phyloP scores from a whole-genome alignment of 176 grass and related monocot species.

The Carex scoparia region DNA sequence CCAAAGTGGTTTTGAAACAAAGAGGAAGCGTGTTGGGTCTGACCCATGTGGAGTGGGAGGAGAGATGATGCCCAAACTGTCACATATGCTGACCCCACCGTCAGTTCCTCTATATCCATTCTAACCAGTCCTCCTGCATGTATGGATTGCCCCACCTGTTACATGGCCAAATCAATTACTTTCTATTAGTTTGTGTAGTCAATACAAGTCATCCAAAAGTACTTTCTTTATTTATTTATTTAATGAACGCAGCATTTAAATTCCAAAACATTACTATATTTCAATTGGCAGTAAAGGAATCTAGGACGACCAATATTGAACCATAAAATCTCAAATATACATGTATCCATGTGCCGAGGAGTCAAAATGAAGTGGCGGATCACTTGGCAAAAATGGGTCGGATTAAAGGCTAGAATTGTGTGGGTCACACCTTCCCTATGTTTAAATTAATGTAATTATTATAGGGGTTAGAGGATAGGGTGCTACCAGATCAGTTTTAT shows the following conservation, averaged over 20 bases:
- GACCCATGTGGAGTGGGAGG: constrained; percentile 90
- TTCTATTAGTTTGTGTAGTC: neutral
- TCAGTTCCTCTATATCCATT: constrained; percentile 61
- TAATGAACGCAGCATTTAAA: neutral
- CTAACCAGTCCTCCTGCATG: constrained; percentile 69
- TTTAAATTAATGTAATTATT: no score
- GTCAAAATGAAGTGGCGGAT: no score
- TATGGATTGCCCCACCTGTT: constrained; percentile 62
- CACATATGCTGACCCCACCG: constrained; percentile 54
- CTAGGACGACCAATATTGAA: neutral
- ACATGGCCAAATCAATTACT: neutral
- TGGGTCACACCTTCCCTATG: no score
- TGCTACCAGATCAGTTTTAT: no score
- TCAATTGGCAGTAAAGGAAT: neutral
- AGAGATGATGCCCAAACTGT: constrained; percentile 85
- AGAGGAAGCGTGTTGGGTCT: constrained; percentile 47
- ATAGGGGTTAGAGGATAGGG: no score
- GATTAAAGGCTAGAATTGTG: no score
- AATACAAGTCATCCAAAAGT: neutral
- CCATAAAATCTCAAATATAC: neutral
- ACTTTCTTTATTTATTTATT: neutral
- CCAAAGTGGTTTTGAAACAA: constrained; percentile 71
- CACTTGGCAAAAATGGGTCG: no score
- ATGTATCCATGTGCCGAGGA: neutral
- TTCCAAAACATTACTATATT: neutral